Conservation (phyloP, 768 basidiomycete genomes). For the Dendrothele bispora region DNA sequence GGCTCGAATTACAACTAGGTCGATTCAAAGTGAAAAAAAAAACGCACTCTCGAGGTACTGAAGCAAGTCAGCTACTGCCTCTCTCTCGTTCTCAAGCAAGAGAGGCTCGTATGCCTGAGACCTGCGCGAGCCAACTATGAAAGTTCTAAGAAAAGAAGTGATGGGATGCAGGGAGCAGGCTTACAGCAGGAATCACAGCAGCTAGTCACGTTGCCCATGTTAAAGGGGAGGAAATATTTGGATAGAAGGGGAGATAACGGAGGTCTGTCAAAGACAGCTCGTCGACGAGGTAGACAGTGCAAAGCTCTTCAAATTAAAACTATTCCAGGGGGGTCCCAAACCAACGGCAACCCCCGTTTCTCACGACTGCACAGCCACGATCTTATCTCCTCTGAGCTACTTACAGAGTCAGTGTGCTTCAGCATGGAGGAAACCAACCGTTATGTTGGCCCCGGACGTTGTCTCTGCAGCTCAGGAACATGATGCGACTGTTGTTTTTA, state of each 20-base stretch:
- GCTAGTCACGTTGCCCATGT: slow-evolving; percentile 76
- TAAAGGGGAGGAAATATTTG: background rate
- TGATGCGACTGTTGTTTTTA: slow-evolving; percentile 70
- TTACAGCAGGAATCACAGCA: slow-evolving; percentile 87
- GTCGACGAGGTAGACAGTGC: slow-evolving; percentile 1
- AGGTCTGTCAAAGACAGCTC: background rate
- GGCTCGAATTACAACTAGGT: slow-evolving; percentile 7
- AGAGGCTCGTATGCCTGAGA: slow-evolving; percentile 87
- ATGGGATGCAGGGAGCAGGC: slow-evolving; percentile 27
- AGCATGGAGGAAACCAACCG: background rate
- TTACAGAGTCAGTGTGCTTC: background rate
- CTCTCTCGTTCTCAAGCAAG: slow-evolving; percentile 89
- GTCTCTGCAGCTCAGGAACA: slow-evolving; percentile 35
- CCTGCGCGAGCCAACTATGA: slow-evolving; percentile 73
- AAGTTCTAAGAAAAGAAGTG: slow-evolving; percentile 16
- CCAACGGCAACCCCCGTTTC: background rate
- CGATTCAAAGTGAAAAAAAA: background rate
- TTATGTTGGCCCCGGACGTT: slow-evolving; percentile 8
- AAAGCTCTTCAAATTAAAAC: background rate
- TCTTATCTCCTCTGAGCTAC: too few relatives aligned
- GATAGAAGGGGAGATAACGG: background rate
- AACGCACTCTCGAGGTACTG: slow-evolving; percentile 95
- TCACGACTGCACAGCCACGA: too few relatives aligned
- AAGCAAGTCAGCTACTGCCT: slow-evolving; percentile 95
- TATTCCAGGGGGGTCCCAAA: background rate